phyloP scores from a whole-genome alignment of 208 protist species.

The Trypanosoma mega region DNA sequence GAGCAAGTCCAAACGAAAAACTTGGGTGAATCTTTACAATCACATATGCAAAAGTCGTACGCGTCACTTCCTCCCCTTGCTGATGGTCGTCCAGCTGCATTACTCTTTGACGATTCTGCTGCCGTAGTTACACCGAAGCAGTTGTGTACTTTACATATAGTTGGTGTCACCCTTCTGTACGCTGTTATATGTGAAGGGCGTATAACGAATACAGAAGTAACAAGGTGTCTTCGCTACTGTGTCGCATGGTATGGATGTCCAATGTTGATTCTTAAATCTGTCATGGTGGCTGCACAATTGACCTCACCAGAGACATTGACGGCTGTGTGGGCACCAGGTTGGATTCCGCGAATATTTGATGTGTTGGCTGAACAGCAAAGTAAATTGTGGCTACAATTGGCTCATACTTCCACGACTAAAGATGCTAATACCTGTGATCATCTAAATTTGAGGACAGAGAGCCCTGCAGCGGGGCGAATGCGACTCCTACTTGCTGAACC shows the following conservation, averaged over 20 bases:
- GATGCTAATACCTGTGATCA: no score
- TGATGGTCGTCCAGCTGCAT: slow-evolving; percentile 27
- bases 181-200: slow-evolving; percentile 52
- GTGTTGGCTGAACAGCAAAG: slow-evolving; percentile 18
- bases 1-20: neutral
- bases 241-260: slow-evolving; percentile 24
- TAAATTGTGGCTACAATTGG: no score
- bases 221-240: no score
- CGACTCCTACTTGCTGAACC: slow-evolving; percentile 20
- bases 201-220: no score
- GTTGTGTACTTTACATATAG: slow-evolving; percentile 42
- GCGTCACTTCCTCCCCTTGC: slow-evolving; percentile 21
- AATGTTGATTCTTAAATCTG: neutral
- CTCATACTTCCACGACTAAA: no score
- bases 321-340: slow-evolving; percentile 1
- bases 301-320: slow-evolving; percentile 17
- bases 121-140: slow-evolving; percentile 13
- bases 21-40: no score
- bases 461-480: slow-evolving; percentile 18
- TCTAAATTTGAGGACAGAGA: neutral
- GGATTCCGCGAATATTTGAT: slow-evolving; percentile 18
- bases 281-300: slow-evolving; percentile 10
- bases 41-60: no score
- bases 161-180: slow-evolving; percentile 40
- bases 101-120: slow-evolving; percentile 35